Base-by-base conservation (phyloP, 1,139 yeast genomes). In the Geotrichum aggregatum region DNA sequence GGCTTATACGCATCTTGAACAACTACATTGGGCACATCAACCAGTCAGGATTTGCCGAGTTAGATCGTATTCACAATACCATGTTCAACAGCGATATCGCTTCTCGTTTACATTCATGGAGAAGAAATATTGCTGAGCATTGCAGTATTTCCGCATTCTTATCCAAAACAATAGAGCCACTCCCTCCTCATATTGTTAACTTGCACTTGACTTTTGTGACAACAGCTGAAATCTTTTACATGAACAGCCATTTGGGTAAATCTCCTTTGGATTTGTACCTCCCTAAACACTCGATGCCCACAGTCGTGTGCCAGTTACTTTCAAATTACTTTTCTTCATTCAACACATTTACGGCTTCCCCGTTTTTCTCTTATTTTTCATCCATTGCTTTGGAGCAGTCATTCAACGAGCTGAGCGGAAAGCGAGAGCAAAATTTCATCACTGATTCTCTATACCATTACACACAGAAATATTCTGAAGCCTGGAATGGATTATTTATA, bases 21-120 rank as follows among this genome's bases (percentile, higher is more conserved):
- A 40, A 31, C n/a, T 41, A 54, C 21, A 49, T 54, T 7, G 36
- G 49, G 21, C 48, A 54, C 16, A 43, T 51, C 18, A 53, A 55
- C 47, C 39, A 35, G 21, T 21, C 21, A 16, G 19, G 21, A 3
- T 35, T n/a, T 53, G 44, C 52, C 10, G 30, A 10, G 33, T 36
- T 5, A 24, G 52, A 33, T 52, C 54, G n/a, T 24, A 50, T 50
- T 0, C 58, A 54, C 42, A 47, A 50, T 43, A 40, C 56, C 35
- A 45, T 56, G 51, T 49, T 52, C 28, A 52, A 30, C 42, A 54
- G 49, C 39, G 58, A 54, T 19, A 24, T 52, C 10, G 34, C 50
- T 2, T 47, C 57, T 6, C 47, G 39, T 19, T 28, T 56, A 5
- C 57, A 54, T 24, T 39, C 52, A 19, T 56, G 57, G 57, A 42